Evolutionary conservation across 2,329 filamentous ascomycete genomes (phyloP).

Genomic region (Fusarium pseudoanthophilum): DNA sequence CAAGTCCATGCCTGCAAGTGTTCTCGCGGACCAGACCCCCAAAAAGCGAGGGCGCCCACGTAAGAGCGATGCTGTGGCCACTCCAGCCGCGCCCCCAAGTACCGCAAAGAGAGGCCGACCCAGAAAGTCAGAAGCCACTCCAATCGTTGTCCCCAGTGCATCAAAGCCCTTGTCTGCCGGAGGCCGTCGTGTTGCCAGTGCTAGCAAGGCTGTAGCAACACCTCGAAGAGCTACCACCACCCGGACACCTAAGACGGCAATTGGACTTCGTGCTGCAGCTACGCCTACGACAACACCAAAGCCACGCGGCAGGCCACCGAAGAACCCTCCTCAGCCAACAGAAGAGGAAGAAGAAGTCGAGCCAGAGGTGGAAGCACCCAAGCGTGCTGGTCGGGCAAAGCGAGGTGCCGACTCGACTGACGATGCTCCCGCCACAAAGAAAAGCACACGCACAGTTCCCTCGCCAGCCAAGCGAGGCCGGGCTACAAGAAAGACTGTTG

Average conservation of each 20-base stretch:
- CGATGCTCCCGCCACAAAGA: slow-evolving; percentile 7
- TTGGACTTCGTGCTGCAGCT: slow-evolving; percentile 12
- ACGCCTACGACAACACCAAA: slow-evolving; percentile 33
- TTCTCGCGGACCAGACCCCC: slow-evolving; percentile 27
- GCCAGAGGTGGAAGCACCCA: not conserved
- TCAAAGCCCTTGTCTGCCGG: slow-evolving; percentile 19
- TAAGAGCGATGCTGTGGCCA: slow-evolving; percentile 36
- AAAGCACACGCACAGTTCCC: slow-evolving; percentile 22
- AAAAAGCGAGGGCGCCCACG: slow-evolving; percentile 41
- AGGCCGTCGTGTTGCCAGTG: slow-evolving; percentile 25
- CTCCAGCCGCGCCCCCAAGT: slow-evolving; percentile 23
- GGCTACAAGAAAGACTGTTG: slow-evolving; percentile 20
- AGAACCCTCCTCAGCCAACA: slow-evolving; percentile 20
- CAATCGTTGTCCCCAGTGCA: slow-evolving; percentile 3
- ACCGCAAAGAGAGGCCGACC: slow-evolving; percentile 38
- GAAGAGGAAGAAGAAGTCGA: slow-evolving; percentile 6
- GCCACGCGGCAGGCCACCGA: slow-evolving; percentile 40
- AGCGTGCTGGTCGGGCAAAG: not conserved
- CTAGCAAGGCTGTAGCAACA: slow-evolving; percentile 22
- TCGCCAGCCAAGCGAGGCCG: slow-evolving; percentile 38
- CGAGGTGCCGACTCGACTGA: not conserved
- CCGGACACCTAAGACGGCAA: slow-evolving; percentile 19
- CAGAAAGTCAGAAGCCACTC: slow-evolving; percentile 35
- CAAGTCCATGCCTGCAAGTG: slow-evolving; percentile 41
- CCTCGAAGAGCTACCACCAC: slow-evolving; percentile 4